phyloP scores from a whole-genome alignment of 345 rosid species.

The Citrus unshiu region DNA sequence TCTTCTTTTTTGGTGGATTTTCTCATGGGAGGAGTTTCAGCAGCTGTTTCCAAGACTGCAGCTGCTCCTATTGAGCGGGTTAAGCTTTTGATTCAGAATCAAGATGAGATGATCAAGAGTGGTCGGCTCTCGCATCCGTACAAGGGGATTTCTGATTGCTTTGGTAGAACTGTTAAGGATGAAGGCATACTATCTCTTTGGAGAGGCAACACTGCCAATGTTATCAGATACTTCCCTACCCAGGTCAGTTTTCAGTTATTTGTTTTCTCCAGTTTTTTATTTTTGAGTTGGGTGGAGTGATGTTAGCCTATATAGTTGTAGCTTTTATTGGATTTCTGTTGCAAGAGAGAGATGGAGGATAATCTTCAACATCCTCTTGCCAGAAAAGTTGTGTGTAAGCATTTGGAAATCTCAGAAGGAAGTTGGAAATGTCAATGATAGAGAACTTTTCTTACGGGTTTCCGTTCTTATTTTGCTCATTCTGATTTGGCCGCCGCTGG shows the following conservation, averaged over 20 bases:
- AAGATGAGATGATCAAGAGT: slow-evolving; percentile 55
- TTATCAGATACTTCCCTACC: slow-evolving; percentile 53
- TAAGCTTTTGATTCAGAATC: slow-evolving; percentile 49
- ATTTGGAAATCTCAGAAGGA: background rate
- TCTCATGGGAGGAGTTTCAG: slow-evolving; percentile 58
- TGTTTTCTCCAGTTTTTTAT: background rate
- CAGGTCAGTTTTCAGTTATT: slow-evolving; percentile 25
- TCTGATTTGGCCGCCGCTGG: background rate
- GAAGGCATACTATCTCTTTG: slow-evolving; percentile 52
- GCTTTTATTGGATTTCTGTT: background rate
- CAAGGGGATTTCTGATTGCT: slow-evolving; percentile 53
- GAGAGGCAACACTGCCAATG: slow-evolving; percentile 64
- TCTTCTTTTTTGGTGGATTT: slow-evolving; percentile 37
- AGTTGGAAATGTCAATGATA: background rate
- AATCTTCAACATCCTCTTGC: background rate
- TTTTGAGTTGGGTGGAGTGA: background rate
- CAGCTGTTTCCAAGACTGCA: slow-evolving; percentile 58
- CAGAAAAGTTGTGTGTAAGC: background rate
- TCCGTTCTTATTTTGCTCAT: background rate
- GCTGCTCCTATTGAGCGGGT: slow-evolving; percentile 52
- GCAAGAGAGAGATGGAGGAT: background rate
- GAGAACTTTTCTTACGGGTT: background rate
- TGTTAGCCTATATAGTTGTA: background rate
- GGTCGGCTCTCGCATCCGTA: slow-evolving; percentile 54
- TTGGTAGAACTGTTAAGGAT: slow-evolving; percentile 47